Base-by-base conservation (phyloP, 164 flowering plant genomes). In the Vitis rotundifolia region DNA sequence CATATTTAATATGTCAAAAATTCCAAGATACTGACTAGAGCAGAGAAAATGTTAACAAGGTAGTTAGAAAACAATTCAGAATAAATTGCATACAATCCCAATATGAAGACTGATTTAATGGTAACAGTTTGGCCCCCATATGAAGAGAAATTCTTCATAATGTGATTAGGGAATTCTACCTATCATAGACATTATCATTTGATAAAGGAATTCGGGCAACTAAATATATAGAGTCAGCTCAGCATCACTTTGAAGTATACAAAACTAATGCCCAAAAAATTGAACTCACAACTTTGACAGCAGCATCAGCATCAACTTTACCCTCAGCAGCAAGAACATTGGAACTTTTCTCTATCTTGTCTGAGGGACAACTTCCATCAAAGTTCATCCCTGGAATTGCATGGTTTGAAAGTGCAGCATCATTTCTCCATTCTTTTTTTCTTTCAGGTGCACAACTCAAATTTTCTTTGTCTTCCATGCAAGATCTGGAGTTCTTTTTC, bases 391-490 rank as follows among this genome's bases (percentile, higher is more conserved):
- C 68, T 47, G 58, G 44, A 18, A 9, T 66, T 62, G 51, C 71
- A 11, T 15, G 66, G 29, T 69, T 49, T 31, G 49, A 22, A 18
- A 59, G 11, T 47, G 31, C 59, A 59, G 66, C 28, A 9, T 48
- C 11, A 19, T 73, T 71, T 55, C n/a, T 70, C 47, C n/a, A 55
- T 54, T 57, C 70, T 49, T 62, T 82, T 73, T 71, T 51, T 31
- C 47, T 68, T 71, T 57, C 74, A 26, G 28, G 49, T 50, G 64
- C 56, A 49, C 19, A 68, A 55, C 63, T 59, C 28, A 56, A 3
- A 74, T 80, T 82, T 68, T 77, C 88, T 73, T 81, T 78, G 47
- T 73, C 74, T 66, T 84, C 79, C 63, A 6, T 18, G 26, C 14
- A 31, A 16, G 64, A 2, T 7, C 58, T 71, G 14, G 57, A 68